A percentile compares a stretch with the other conserved stretches of the same genome.
Conservation (phyloP, 2,329 filamentous ascomycete genomes). For the Coleophoma crateriformis region DNA sequence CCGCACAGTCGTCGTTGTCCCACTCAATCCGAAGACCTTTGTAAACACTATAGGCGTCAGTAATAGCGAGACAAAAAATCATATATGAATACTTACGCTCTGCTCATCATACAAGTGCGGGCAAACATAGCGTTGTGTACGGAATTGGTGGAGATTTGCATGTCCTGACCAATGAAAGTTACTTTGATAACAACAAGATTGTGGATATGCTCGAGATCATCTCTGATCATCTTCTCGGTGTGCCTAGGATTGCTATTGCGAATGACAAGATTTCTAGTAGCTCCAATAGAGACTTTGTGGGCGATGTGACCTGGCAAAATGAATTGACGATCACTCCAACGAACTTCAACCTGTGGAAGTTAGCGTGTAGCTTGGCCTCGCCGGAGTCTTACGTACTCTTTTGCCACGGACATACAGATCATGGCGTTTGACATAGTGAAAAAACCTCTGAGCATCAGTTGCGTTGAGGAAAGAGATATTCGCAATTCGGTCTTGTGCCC, state of each 20-base stretch:
- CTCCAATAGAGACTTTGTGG: constrained; percentile 58
- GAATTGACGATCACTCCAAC: constrained; percentile 69
- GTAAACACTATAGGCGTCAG: constrained; percentile 45
- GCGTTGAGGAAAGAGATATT: constrained; percentile 66
- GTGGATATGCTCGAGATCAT: constrained; percentile 78
- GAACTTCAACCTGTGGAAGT: constrained; percentile 51
- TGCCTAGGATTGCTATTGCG: constrained; percentile 50
- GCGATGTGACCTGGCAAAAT: constrained; percentile 56
- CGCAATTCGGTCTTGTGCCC: constrained; percentile 51
- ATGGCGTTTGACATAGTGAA: constrained; percentile 55
- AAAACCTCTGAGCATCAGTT: constrained; percentile 57
- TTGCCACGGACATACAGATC: constrained; percentile 66
- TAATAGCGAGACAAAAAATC: constrained; percentile 2
- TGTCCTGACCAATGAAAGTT: constrained; percentile 50
- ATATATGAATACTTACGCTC: constrained; percentile 6
- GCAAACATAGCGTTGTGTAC: constrained; percentile 72
- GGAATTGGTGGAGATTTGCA: constrained; percentile 70
- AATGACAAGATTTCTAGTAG: constrained; percentile 70
- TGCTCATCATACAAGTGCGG: constrained; percentile 69
- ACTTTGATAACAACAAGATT: constrained; percentile 68
- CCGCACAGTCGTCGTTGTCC: constrained; percentile 65
- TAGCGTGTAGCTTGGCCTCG: no score
- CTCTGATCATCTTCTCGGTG: constrained; percentile 59
- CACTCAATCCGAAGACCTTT: constrained; percentile 67
- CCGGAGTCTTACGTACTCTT: constrained; percentile 42